phyloP scores from a whole-genome alignment of 164 flowering plant genomes.

The Magnolia changhungtana region DNA sequence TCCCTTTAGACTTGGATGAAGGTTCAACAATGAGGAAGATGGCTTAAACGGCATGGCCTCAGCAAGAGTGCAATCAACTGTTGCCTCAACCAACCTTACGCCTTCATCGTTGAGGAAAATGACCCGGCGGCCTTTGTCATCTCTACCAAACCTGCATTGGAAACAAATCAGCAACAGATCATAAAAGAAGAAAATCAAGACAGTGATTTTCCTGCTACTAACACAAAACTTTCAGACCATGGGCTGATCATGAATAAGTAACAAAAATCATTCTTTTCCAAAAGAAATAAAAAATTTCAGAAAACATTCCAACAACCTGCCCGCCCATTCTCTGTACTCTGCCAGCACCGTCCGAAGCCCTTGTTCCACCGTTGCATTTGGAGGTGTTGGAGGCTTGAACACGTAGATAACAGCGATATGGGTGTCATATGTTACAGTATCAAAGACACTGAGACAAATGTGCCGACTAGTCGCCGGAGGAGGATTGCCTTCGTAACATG shows the following conservation, averaged over 20 bases:
- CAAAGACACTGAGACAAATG: slow-evolving; percentile 29
- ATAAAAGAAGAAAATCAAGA: no score
- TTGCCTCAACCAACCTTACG: slow-evolving; percentile 12
- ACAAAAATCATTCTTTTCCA: no score
- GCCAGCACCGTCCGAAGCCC: slow-evolving; percentile 15
- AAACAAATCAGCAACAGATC: no score
- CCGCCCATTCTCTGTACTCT: slow-evolving; percentile 19
- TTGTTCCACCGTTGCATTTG: neutral
- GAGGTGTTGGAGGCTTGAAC: slow-evolving; percentile 11
- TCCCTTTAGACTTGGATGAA: slow-evolving; percentile 27
- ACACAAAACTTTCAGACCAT: no score
- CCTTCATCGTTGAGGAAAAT: slow-evolving; percentile 12
- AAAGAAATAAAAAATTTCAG: no score
- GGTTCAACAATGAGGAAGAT: slow-evolving; percentile 8
- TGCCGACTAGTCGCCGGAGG: slow-evolving; percentile 6
- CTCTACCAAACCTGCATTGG: neutral
- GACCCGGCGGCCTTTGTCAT: neutral
- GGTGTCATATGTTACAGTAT: slow-evolving; percentile 24
- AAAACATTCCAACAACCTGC: slow-evolving; percentile 4
- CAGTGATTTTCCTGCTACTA: no score
- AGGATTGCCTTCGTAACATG: slow-evolving; percentile 16
- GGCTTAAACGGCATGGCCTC: slow-evolving; percentile 8
- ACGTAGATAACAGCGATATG: slow-evolving; percentile 23
- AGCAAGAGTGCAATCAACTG: slow-evolving; percentile 12
- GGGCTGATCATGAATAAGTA: no score